Percentiles rank a stretch among this genome's conserved stretches.
Conservation (phyloP, 345 rosid genomes). For the Passiflora organensis region DNA sequence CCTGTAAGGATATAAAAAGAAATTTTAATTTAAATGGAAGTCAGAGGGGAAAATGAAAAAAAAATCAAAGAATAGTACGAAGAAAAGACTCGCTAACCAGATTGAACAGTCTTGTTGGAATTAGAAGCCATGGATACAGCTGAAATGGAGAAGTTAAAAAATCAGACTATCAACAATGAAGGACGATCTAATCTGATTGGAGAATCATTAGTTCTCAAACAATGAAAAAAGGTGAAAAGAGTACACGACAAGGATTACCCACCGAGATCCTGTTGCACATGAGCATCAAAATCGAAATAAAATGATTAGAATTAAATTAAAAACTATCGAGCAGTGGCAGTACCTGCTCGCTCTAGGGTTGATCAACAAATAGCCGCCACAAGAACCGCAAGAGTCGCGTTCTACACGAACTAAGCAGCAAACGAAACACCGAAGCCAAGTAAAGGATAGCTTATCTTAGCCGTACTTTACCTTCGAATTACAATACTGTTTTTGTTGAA, state of each 20-base stretch:
- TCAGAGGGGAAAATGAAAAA: neutral
- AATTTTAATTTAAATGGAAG: neutral
- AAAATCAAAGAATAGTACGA: neutral
- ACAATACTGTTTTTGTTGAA: neutral
- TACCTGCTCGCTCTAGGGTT: too few relatives aligned
- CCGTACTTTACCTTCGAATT: neutral
- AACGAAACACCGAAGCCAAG: too few relatives aligned
- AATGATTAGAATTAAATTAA: too few relatives aligned
- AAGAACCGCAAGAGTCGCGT: too few relatives aligned
- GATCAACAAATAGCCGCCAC: too few relatives aligned
- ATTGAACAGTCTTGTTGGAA: constrained; percentile 10
- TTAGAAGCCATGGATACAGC: constrained; percentile 7
- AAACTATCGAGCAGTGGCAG: too few relatives aligned
- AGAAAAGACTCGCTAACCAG: constrained; percentile 1
- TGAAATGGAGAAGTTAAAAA: neutral
- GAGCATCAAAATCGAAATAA: too few relatives aligned
- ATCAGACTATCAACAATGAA: neutral
- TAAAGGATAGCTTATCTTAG: too few relatives aligned
- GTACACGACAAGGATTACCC: neutral
- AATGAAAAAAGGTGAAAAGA: neutral
- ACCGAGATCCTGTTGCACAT: neutral
- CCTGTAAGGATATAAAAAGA: neutral
- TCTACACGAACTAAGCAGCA: too few relatives aligned
- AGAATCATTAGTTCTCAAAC: neutral
- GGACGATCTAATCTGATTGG: neutral